Percentiles rank a stretch among this genome's conserved stretches.
Conservation (phyloP, 106 monocot species). For the Dendrobium catenatum region DNA sequence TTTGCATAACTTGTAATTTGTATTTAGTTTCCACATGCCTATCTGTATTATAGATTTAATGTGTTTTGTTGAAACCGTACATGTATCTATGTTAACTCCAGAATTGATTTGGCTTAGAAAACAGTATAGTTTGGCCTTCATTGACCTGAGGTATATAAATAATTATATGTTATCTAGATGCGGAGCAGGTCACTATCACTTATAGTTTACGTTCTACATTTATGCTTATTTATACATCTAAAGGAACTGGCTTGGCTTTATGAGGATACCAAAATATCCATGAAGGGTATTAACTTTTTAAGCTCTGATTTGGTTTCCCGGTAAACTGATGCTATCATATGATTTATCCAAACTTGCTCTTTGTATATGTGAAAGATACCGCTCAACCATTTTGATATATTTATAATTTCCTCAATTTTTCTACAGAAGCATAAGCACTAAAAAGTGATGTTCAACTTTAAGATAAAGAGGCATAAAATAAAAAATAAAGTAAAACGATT, state of each 20-base stretch:
- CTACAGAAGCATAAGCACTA: not conserved
- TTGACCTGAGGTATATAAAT: not conserved
- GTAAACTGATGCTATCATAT: not conserved
- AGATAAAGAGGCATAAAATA: too few relatives aligned
- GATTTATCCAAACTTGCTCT: not conserved
- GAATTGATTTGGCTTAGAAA: not conserved
- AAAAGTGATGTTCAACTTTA: not conserved
- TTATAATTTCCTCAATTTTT: not conserved
- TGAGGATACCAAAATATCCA: not conserved
- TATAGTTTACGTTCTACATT: not conserved
- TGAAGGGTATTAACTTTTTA: not conserved
- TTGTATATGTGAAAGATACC: not conserved
- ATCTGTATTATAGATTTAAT: not conserved
- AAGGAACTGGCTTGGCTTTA: not conserved
- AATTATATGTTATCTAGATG: not conserved
- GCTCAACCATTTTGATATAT: not conserved
- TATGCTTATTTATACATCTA: not conserved
- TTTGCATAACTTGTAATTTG: not conserved
- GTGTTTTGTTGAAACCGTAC: not conserved
- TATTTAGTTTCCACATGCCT: not conserved
- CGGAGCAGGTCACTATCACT: not conserved
- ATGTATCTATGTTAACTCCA: not conserved
- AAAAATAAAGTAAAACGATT: too few relatives aligned
- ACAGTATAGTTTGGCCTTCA: not conserved
- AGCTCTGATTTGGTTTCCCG: not conserved